Percentiles rank a stretch among this genome's conserved stretches.
Conservation (phyloP, 345 rosid genomes). For the Aquilaria sinensis region DNA sequence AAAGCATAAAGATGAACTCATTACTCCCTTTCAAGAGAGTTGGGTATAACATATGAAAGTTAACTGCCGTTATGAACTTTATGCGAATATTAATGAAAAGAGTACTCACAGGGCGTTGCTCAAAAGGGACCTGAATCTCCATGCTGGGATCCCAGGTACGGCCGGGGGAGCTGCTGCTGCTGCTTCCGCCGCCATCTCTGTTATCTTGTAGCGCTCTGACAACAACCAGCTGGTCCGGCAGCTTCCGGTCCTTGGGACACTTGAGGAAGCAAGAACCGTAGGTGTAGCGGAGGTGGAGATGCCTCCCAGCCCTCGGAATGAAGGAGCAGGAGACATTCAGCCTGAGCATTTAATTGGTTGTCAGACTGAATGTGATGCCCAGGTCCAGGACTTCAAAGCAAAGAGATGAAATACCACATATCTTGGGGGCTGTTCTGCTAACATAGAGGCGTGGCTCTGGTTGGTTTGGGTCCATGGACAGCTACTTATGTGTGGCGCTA, state of each 20-base stretch:
- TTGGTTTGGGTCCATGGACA: conserved; percentile 14
- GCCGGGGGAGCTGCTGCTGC: conserved; percentile 46
- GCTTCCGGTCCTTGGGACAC: conserved; percentile 21
- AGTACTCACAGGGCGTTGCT: conserved; percentile 79
- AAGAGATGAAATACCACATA: conserved; percentile 9
- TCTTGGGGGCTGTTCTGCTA: neutral
- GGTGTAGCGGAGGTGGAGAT: conserved; percentile 37
- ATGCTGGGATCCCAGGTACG: conserved; percentile 83
- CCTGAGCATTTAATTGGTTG: conserved; percentile 45
- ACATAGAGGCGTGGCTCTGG: neutral
- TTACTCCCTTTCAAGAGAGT: too few species aligned
- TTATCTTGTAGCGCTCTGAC: conserved; percentile 66
- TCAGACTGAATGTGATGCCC: conserved; percentile 2
- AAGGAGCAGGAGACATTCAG: conserved; percentile 48
- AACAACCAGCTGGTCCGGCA: conserved; percentile 19
- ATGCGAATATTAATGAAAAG: neutral
- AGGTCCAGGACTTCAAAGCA: conserved; percentile 8
- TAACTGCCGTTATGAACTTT: too few species aligned
- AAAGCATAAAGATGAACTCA: too few species aligned
- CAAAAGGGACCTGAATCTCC: conserved; percentile 83
- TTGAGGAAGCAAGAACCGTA: conserved; percentile 32
- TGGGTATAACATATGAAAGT: too few species aligned
- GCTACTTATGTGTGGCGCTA: conserved; percentile 27
- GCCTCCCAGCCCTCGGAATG: conserved; percentile 37
- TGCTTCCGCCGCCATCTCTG: conserved; percentile 33